Percentiles rank a stretch among this genome's conserved stretches.
These are phyloP conservation scores for Clonostachys rosea DNA, from an alignment of 2,329 filamentous ascomycete species.

Conservation along the genomic window DNA sequence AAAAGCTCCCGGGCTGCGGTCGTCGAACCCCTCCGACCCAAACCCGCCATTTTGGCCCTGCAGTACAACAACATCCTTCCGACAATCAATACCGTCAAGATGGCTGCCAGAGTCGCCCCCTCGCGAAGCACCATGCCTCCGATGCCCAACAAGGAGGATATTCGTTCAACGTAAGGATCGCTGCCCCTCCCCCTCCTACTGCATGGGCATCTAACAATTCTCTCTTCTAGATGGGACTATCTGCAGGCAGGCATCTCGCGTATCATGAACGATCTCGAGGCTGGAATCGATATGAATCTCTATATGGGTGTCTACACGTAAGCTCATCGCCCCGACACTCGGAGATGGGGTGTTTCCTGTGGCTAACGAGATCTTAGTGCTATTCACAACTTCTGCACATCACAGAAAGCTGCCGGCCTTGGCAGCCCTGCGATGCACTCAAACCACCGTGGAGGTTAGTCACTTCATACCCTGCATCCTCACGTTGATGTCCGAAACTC, in stretches of 20 bases:
- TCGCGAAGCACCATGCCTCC: slow-evolving; percentile 46
- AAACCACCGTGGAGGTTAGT: slow-evolving; percentile 56
- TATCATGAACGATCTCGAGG: slow-evolving; percentile 89
- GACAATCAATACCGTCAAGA: slow-evolving; percentile 6
- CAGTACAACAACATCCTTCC: no score
- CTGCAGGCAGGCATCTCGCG: slow-evolving; percentile 82
- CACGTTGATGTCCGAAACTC: not conserved
- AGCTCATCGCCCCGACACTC: slow-evolving; percentile 4
- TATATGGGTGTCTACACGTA: slow-evolving; percentile 98
- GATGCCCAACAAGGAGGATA: slow-evolving; percentile 58
- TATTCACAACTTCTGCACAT: slow-evolving; percentile 98
- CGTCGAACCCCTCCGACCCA: no score
- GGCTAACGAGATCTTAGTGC: slow-evolving; percentile 43
- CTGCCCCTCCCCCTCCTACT: not conserved
- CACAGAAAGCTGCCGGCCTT: slow-evolving; percentile 82
- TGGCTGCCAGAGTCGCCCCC: slow-evolving; percentile 27
- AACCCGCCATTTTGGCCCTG: no score
- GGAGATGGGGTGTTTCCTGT: not conserved
- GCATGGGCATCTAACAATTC: not conserved
- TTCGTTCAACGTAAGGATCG: slow-evolving; percentile 39
- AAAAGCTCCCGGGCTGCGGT: no score
- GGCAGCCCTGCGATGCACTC: slow-evolving; percentile 27
- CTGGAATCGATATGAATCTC: slow-evolving; percentile 91
- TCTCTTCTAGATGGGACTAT: slow-evolving; percentile 70
- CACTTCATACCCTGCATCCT: not conserved